These are phyloP conservation scores for Fraxinus floribunda DNA, from an alignment of 305 asterid species.

Conservation along the genomic window DNA sequence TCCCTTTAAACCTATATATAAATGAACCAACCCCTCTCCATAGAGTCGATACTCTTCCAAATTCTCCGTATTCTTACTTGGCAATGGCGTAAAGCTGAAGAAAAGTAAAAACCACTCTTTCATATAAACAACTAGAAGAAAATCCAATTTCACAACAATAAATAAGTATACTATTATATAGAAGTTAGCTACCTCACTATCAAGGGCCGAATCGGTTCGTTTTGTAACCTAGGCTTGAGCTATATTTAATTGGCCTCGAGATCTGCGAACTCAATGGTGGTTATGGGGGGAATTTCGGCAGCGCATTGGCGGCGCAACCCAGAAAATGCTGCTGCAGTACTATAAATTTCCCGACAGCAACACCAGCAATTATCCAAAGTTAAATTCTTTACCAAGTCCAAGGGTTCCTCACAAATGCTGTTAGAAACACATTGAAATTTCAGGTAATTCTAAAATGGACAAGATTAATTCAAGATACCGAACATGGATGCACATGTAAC, in stretches of 20 bases:
- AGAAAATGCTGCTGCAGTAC: constrained; percentile 34
- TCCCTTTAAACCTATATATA: constrained; percentile 2
- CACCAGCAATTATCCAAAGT: constrained; percentile 34
- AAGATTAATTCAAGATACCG: background rate
- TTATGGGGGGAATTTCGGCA: constrained; percentile 32
- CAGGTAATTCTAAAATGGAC: constrained; percentile 21
- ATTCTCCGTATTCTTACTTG: constrained; percentile 44
- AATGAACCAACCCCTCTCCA: background rate
- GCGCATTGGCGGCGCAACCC: constrained; percentile 57
- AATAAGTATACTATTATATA: background rate
- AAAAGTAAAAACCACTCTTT: constrained; percentile 33
- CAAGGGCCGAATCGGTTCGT: background rate
- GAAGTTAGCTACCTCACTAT: background rate
- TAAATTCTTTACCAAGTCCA: constrained; percentile 43
- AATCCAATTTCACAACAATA: constrained; percentile 13
- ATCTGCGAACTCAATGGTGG: constrained; percentile 33
- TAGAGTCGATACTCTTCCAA: constrained; percentile 13
- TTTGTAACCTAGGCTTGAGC: background rate
- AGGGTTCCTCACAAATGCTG: constrained; percentile 28
- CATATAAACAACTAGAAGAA: constrained; percentile 17
- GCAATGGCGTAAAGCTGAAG: constrained; percentile 36
- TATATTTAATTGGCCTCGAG: constrained; percentile 42
- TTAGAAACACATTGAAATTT: constrained; percentile 14
- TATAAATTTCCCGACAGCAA: constrained; percentile 17
- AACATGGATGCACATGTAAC: background rate